A percentile compares a stretch with the other conserved stretches of the same genome.
Evolutionary conservation across 768 basidiomycete species (phyloP).

Genomic region (Boletus vermiculosoides): DNA sequence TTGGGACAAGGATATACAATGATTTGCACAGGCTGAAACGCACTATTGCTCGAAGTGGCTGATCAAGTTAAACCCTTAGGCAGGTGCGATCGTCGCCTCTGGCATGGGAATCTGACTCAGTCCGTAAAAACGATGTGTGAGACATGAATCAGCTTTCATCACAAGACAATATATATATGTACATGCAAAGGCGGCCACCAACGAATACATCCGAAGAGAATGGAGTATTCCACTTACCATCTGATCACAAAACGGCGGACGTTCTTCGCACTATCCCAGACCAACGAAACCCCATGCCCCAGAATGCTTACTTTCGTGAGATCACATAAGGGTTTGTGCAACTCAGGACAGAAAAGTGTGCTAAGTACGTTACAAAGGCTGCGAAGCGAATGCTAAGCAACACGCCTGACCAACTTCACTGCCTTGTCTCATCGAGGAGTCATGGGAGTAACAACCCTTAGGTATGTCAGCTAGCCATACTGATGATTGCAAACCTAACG

Average conservation of each 20-base stretch:
- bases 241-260: neutral
- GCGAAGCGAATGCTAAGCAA: too few relatives aligned
- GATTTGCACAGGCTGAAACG: neutral
- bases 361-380: too few relatives aligned
- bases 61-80: neutral
- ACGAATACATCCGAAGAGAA: neutral
- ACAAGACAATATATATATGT: neutral
- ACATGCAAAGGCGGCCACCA: neutral
- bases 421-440: too few relatives aligned
- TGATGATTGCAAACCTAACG: neutral
- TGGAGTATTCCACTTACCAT: neutral
- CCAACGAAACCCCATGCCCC: neutral
- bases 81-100: neutral
- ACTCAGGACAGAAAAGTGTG: neutral
- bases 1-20: neutral
- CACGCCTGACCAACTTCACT: neutral
- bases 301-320: neutral
- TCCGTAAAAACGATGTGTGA: neutral
- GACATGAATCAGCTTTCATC: neutral
- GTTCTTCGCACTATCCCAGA: neutral
- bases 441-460: too few relatives aligned
- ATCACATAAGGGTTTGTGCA: neutral
- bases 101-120: neutral
- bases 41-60: neutral
- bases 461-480: too few relatives aligned